These are phyloP conservation scores for Fragilaria radians DNA, from an alignment of 108 stramenopile genomes.

Conservation along the genomic window DNA sequence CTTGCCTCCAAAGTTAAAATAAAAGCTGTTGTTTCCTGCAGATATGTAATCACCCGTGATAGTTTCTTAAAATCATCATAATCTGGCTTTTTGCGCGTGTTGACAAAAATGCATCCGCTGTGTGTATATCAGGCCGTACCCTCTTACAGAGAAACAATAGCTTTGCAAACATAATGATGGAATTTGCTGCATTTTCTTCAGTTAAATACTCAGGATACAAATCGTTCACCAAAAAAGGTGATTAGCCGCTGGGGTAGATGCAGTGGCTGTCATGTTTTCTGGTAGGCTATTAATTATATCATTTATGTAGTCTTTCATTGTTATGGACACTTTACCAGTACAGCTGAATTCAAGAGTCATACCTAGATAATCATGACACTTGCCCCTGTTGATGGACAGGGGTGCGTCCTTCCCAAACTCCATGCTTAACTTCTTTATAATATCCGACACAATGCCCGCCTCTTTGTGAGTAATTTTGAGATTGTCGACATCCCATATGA, in stretches of 20 bases:
- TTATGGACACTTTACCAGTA: conserved; percentile 3
- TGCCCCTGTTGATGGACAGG: conserved; percentile 4
- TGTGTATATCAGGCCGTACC: too few species aligned
- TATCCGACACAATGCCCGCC: conserved; percentile 1
- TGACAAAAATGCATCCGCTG: too few species aligned
- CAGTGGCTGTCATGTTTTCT: conserved; percentile 8
- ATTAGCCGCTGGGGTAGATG: conserved; percentile 23
- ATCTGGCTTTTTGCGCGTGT: too few species aligned
- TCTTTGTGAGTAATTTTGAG: conserved; percentile 26
- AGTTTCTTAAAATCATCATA: too few species aligned
- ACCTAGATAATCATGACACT: conserved; percentile 26
- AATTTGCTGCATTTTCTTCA: neutral
- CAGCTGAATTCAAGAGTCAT: conserved; percentile 21
- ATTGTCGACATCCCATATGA: conserved; percentile 24
- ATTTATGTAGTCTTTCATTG: conserved; percentile 14
- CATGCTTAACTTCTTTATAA: conserved; percentile 3
- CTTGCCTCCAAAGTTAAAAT: too few species aligned
- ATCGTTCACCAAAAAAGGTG: too few species aligned
- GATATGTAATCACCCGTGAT: too few species aligned
- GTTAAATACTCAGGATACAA: neutral
- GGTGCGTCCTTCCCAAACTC: conserved; percentile 15
- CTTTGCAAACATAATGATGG: conserved; percentile 5
- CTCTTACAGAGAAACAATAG: conserved; percentile 20
- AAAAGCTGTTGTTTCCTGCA: too few species aligned
- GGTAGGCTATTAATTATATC: conserved; percentile 9